Base-by-base conservation (phyloP, 2,329 filamentous ascomycete genomes). In the Atkinsonella hypoxylon region DNA sequence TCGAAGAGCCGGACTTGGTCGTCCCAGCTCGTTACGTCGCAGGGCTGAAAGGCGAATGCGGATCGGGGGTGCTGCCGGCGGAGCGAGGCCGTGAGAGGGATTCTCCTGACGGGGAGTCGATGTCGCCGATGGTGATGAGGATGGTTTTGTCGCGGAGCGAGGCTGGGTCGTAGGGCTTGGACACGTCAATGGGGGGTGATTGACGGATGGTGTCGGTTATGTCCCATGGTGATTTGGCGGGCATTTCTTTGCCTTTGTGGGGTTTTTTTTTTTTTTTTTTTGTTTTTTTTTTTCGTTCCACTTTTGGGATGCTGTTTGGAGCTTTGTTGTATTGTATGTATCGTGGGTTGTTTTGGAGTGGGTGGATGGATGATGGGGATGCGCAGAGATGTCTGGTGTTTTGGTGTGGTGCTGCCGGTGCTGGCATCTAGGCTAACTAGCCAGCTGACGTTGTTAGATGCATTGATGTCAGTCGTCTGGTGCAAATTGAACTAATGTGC, bases 1-100 rank as follows among this genome's bases (percentile, higher is more conserved):
- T 77, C 76, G 70, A 87, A 87, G 49, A 86, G 70, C 30, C 72
- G 67, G 44, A 81, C 76, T 59, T 86, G 82, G 6, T 76, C 78
- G 42, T 78, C 67, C 80, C 81, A 87, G 55, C 75, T 70, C 1
- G 78, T 79, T 10, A 87, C 82, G 64, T 87, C 77, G 68, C 79
- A 83, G 57, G 75, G 70, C 48, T 80, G 66, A 60, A 78, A 84
- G 59, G 76, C 69, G 53, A 78, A 74, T 26, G 73, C 55, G 62
- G 67, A 32, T 63, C 68, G 53, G 59, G 60, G 61, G 45, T 67
- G 54, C 13, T 51, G 61, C 41, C 67, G 59, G 41, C 74, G 71
- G 39, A 83, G 64, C 30, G 75, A 68, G 12, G 75, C 73, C 9
- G 79, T 73, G 22, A 86, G 22, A 86, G 68, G 20, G 68, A 63